A percentile compares a stretch with the other conserved stretches of the same genome.
phyloP scores from a whole-genome alignment of 441 rosid species.

The Syzygium malaccense region DNA sequence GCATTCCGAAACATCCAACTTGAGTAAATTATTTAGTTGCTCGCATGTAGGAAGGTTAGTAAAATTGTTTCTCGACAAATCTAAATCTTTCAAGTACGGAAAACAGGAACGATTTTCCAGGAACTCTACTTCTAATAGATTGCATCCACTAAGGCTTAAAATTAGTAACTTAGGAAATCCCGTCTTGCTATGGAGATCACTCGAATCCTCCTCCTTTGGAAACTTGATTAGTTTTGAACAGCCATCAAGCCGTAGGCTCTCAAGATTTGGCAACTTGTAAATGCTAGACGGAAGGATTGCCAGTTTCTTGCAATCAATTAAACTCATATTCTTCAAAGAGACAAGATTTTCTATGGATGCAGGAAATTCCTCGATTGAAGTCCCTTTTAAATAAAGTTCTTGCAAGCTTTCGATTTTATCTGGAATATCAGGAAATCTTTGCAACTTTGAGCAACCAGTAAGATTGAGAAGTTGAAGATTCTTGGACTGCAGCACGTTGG shows the following conservation, averaged over 20 bases:
- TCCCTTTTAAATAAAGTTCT: fast-evolving
- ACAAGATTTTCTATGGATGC: neutral
- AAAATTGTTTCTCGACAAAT: neutral
- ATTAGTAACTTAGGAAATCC: fast-evolving
- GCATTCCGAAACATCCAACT: neutral
- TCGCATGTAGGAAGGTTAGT: neutral
- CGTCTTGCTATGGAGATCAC: neutral
- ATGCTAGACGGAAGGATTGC: neutral
- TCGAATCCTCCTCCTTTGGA: neutral
- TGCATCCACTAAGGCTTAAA: fast-evolving
- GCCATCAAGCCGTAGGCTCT: fast-evolving
- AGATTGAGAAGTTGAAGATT: neutral
- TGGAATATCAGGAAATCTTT: neutral
- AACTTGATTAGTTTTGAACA: neutral
- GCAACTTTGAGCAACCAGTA: neutral
- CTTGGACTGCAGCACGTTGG: fast-evolving
- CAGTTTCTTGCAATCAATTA: fast-evolving
- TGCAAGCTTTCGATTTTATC: neutral
- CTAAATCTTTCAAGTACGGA: fast-evolving
- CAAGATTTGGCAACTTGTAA: neutral
- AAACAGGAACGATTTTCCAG: neutral
- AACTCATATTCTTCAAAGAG: fast-evolving
- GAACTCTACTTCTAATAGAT: neutral
- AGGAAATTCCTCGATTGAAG: neutral
- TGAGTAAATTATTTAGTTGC: neutral